These are phyloP conservation scores for Crassisporium funariophilum DNA, from an alignment of 768 basidiomycete species.

Conservation along the genomic window DNA sequence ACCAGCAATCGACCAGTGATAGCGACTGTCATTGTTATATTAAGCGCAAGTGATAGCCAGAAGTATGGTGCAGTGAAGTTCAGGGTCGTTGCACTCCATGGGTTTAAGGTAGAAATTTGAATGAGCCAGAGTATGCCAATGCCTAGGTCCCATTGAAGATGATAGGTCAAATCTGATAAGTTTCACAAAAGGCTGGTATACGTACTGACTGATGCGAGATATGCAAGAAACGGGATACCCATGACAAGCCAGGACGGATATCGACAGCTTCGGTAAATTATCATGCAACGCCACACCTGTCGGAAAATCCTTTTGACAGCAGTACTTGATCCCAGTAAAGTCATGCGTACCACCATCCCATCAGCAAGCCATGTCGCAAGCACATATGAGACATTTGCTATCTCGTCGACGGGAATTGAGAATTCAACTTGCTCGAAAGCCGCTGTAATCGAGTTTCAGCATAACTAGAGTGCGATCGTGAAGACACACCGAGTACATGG, in stretches of 20 bases:
- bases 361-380: constrained; percentile 12
- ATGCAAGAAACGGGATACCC: constrained; percentile 5
- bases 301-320: background rate
- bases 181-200: background rate
- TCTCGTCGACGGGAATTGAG: constrained; percentile 7
- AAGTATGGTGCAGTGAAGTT: constrained; percentile 30
- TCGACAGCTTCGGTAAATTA: constrained; percentile 6
- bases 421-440: constrained; percentile 7
- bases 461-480: background rate
- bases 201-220: constrained; percentile 10
- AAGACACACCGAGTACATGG: background rate
- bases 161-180: background rate
- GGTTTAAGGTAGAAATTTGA: constrained; percentile 13
- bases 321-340: background rate
- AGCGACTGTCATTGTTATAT: constrained; percentile 30
- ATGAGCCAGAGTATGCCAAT: constrained; percentile 9
- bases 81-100: constrained; percentile 14
- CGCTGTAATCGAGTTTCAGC: background rate
- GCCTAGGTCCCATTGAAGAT: background rate
- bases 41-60: constrained; percentile 24
- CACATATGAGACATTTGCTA: constrained; percentile 8
- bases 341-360: constrained; percentile 5
- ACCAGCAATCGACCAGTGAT: constrained; percentile 27
- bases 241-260: constrained; percentile 1
- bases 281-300: constrained; percentile 9